Percentiles rank a stretch among this genome's conserved stretches.
Evolutionary conservation across 169 alveolate genomes (phyloP).

Genomic region (Plasmodium vinckei): DNA sequence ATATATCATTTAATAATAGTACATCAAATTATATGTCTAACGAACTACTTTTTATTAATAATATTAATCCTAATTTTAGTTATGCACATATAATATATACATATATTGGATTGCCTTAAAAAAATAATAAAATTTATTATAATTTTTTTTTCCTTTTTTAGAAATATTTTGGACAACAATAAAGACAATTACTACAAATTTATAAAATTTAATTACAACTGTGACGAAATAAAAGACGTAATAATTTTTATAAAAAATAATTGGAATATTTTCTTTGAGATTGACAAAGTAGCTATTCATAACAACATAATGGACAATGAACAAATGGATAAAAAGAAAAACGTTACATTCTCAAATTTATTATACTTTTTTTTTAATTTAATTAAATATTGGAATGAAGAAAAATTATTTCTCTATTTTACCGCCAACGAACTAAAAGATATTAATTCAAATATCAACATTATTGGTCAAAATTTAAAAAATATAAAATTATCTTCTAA

Average conservation of each 20-base stretch:
- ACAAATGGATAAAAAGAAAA: neutral
- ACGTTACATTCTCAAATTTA: neutral
- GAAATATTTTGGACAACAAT: slow-evolving; percentile 8
- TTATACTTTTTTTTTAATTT: slow-evolving; percentile 28
- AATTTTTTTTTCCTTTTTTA: neutral
- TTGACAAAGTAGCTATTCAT: neutral
- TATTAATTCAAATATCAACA: slow-evolving; percentile 10
- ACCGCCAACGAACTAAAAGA: slow-evolving; percentile 29
- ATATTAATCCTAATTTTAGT: too few relatives aligned
- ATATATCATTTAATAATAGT: neutral
- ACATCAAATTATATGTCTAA: neutral
- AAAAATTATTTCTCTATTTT: slow-evolving; percentile 24
- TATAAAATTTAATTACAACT: slow-evolving; percentile 28
- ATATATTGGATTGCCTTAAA: too few relatives aligned
- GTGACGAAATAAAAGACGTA: slow-evolving; percentile 38
- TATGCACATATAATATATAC: too few relatives aligned
- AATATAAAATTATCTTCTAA: neutral
- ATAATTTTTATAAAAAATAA: slow-evolving; percentile 27
- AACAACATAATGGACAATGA: neutral
- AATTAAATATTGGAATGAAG: slow-evolving; percentile 24
- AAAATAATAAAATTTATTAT: neutral
- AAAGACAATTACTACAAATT: slow-evolving; percentile 29
- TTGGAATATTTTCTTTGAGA: slow-evolving; percentile 13
- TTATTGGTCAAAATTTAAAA: slow-evolving; percentile 10
- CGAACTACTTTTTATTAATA: neutral